Percentiles rank a stretch among this genome's conserved stretches.
Evolutionary conservation across 805 yeast genomes (phyloP).

Genomic region (Sugiyamaella qingdaonensis): DNA sequence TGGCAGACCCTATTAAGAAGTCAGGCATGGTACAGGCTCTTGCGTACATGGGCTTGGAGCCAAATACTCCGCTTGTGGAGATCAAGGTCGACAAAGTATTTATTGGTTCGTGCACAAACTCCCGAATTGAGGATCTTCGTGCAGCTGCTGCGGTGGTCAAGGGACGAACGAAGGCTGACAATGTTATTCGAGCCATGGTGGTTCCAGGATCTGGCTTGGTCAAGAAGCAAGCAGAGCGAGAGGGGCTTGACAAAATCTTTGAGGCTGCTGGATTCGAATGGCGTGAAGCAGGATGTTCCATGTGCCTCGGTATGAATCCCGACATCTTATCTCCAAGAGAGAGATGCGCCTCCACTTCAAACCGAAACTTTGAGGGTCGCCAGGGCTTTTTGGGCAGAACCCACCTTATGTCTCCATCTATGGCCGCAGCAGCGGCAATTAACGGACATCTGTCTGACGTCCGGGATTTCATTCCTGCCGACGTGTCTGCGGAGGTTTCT

Average conservation of each 20-base stretch:
- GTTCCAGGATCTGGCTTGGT: conserved; percentile 98
- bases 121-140: conserved; percentile 94
- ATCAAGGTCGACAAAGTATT: conserved; percentile 86
- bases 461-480: conserved; percentile 56
- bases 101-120: conserved; percentile 97
- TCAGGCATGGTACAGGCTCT: conserved; percentile 89
- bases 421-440: conserved; percentile 99
- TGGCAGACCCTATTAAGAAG: conserved; percentile 59
- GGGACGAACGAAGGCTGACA: conserved; percentile 82
- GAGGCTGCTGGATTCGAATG: conserved; percentile 92
- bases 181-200: conserved; percentile 65
- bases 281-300: conserved; percentile 99
- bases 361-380: conserved; percentile 98
- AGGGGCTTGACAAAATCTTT: conserved; percentile 90
- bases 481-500: conserved; percentile 33
- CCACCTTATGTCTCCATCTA: conserved; percentile 96
- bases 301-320: conserved; percentile 99
- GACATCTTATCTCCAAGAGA: conserved; percentile 93
- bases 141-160: conserved; percentile 91
- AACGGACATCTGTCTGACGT: conserved; percentile 88
- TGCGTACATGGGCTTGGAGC: conserved; percentile 82
- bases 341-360: conserved; percentile 98
- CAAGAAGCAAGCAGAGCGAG: conserved; percentile 87
- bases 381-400: conserved; percentile 97
- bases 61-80: conserved; percentile 75